phyloP scores from a whole-genome alignment of 495 filamentous ascomycete species.

The Daldinia concentrica region DNA sequence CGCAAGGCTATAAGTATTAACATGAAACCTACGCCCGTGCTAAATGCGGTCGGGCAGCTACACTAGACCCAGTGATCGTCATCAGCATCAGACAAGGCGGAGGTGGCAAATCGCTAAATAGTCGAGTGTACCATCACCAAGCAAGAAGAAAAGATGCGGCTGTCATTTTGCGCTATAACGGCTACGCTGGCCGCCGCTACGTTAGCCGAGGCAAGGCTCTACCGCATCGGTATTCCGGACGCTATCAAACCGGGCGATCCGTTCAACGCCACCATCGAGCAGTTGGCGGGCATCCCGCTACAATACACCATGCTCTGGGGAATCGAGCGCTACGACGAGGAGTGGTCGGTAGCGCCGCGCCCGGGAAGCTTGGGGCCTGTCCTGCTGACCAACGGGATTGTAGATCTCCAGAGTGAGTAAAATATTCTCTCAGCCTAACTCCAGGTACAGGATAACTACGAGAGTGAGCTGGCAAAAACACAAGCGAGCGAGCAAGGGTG shows the following conservation, averaged over 20 bases:
- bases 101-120: neutral
- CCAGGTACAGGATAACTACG: neutral
- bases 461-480: neutral
- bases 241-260: conserved; percentile 15
- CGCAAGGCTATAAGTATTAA: neutral
- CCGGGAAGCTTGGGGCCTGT: conserved; percentile 11
- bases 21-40: neutral
- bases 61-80: neutral
- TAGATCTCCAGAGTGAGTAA: conserved; percentile 11
- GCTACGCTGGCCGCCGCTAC: neutral
- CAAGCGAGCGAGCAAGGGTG: neutral
- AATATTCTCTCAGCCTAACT: neutral
- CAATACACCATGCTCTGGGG: conserved; percentile 4
- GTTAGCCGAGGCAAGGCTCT: neutral
- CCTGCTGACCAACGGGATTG: neutral
- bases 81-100: neutral
- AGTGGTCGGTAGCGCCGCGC: neutral
- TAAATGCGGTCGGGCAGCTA: neutral
- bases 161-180: neutral
- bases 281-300: neutral
- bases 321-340: neutral
- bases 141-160: neutral
- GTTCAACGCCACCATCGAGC: conserved; percentile 7
- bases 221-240: conserved; percentile 12
- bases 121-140: too few relatives aligned